Base-by-base conservation (phyloP, 306 rosid genomes). In the Gastrolobium villosum region DNA sequence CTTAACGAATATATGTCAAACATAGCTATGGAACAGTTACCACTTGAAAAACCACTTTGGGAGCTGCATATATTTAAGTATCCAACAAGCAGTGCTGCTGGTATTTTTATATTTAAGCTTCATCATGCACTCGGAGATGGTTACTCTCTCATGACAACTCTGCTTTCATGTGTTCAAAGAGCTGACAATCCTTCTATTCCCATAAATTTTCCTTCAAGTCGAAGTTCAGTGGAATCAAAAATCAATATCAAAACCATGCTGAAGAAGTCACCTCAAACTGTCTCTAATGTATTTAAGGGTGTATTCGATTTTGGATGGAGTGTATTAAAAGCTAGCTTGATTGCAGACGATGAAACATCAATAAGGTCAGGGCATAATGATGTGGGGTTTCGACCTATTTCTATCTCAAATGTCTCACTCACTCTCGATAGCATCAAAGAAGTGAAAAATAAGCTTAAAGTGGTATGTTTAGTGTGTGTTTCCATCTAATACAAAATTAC, bases 91-190 rank as follows among this genome's bases (percentile, higher is more conserved):
- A 77, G 13, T 57, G 78, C 83, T 59, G 84, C 78, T 1, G 81
- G 87, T 1, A 79, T 43, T 7, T 0, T 86, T 4, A 36, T 88
- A 44, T 77, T 84, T 49, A 77, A 76, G 65, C 59, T 86, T 61
- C 88, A 86, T 52, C 90, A 84, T 56, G 77, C 92, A 3, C 86
- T 88, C 61, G 92, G 88, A 4, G 88, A 88, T 83, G 91, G 87
- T 15, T 88, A 57, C 83, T 45, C 87, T 4, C 31, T 85, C 7
- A 85, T 88, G 90, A 70, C 76, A n/a, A 45, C 82, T 49, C 76
- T 86, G 60, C 79, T 89, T 67, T 74, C 89, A 1, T 77, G 70
- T 28, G 71, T 82, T 0, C 76, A 67, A 54, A 80, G 83, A 37
- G 79, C 74, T 1, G 71, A 80, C 9, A 3, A 89, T n/a, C 87